Base-by-base conservation (phyloP, 768 basidiomycete species). In the Tricholoma furcatifolium region DNA sequence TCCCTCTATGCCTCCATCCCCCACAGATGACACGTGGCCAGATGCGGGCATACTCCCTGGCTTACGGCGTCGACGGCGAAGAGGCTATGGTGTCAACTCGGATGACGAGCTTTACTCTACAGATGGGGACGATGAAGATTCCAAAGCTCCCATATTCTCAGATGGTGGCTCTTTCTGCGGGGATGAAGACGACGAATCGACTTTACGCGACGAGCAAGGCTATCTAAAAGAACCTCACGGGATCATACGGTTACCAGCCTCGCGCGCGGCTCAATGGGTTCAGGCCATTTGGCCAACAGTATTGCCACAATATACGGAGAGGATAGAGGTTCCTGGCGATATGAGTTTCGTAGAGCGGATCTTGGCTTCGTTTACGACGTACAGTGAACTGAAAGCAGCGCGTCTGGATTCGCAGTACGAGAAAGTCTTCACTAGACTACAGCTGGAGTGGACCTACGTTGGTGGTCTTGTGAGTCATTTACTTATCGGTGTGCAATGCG, bases 401-500 rank as follows among this genome's bases (percentile, higher is more conserved):
- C 50, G 54, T 2, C 48, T 58, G 10, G 77, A 82, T 47, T 75
- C 75, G 1, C 73, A 83, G 8, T 85, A 73, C 47, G 82, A 86
- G 41, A 65, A 65, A 11, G 62, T 86, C 2, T 72, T 82, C 43
- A 54, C 53, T 2, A 66, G 80, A 36, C 58, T 88, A 20, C 71
- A 79, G 55, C 69, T 70, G 23, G 87, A 89, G 58, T 89, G 87
- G 87, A 79, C 77, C 5, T 83, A 79, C 41, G 70, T 81, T 14
- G 85, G 83, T n/a, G 83, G 78, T 32, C 70, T 83, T 62, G 81
- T 87, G 54, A 58, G 81, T 71, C 23, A 10, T 20, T 45, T 39
- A 40, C 5, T 21, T 46, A 21, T 12, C 2, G 47, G 47, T 3
- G 2, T 24, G n/a, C 41, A 43, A 31, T 20, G 2, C n/a, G 27